These are phyloP conservation scores for Fusarium staphyleae DNA, from an alignment of 2,329 filamentous ascomycete species.

Conservation along the genomic window DNA sequence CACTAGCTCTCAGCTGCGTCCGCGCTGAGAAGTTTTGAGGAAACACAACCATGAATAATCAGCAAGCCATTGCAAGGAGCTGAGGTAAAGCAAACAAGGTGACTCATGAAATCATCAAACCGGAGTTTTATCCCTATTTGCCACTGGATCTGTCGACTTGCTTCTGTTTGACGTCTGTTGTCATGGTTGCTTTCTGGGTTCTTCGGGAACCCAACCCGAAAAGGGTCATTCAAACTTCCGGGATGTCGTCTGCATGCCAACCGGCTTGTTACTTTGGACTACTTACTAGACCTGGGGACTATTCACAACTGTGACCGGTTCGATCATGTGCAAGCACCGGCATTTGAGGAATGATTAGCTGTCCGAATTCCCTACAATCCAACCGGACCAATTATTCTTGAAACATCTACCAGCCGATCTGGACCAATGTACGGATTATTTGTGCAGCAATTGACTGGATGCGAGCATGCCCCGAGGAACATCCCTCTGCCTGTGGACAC, in stretches of 20 bases:
- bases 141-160: slow-evolving; percentile 25
- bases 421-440: too few relatives aligned
- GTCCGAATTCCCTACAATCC: too few relatives aligned
- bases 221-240: not conserved
- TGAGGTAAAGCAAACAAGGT: slow-evolving; percentile 29
- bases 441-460: too few relatives aligned
- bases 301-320: not conserved
- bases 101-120: slow-evolving; percentile 6
- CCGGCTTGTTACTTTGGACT: slow-evolving; percentile 8
- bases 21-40: slow-evolving; percentile 20
- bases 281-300: slow-evolving; percentile 24
- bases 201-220: slow-evolving; percentile 2
- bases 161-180: slow-evolving; percentile 22
- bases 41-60: slow-evolving; percentile 17
- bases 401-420: too few relatives aligned
- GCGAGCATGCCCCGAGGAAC: too few relatives aligned
- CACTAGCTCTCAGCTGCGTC: slow-evolving; percentile 18
- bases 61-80: slow-evolving; percentile 27
- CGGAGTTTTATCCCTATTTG: slow-evolving; percentile 7
- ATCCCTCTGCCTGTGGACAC: too few relatives aligned
- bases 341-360: too few relatives aligned
- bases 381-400: too few relatives aligned
- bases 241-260: slow-evolving; percentile 5
- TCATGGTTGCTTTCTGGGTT: slow-evolving; percentile 14
- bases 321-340: too few relatives aligned